These are phyloP conservation scores for Penicillium fimorum DNA, from an alignment of 495 filamentous ascomycete genomes.

Conservation along the genomic window DNA sequence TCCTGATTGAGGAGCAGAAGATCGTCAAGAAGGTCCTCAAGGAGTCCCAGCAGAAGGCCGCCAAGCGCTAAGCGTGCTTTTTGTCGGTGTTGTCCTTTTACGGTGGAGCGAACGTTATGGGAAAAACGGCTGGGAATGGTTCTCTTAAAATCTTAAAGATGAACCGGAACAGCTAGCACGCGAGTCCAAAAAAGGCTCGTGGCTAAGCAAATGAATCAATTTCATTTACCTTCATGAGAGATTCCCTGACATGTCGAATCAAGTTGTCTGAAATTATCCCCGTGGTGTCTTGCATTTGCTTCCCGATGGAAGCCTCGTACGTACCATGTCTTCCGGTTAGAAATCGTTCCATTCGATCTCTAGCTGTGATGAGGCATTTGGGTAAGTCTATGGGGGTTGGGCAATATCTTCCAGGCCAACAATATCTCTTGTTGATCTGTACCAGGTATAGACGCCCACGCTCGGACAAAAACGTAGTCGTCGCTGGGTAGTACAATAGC, in stretches of 20 bases:
- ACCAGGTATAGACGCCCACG: not conserved
- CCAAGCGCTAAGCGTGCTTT: slow-evolving; percentile 50
- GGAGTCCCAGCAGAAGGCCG: slow-evolving; percentile 80
- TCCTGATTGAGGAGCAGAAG: slow-evolving; percentile 99
- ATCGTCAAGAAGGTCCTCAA: slow-evolving; percentile 99
- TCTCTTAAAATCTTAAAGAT: slow-evolving; percentile 36
- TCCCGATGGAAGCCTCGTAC: slow-evolving; percentile 1
- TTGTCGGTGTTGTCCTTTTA: slow-evolving; percentile 45
- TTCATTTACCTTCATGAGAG: slow-evolving; percentile 34
- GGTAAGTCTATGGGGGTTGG: not conserved
- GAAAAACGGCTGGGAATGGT: slow-evolving; percentile 39
- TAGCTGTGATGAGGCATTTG: not conserved
- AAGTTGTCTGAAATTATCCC: slow-evolving; percentile 12
- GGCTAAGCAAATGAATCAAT: slow-evolving; percentile 38
- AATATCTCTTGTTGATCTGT: not conserved
- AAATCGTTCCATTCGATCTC: not conserved
- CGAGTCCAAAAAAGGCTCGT: slow-evolving; percentile 22
- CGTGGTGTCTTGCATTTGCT: not conserved
- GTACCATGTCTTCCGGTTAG: not conserved
- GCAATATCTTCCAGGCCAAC: not conserved
- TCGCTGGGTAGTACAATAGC: not conserved
- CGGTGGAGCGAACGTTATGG: slow-evolving; percentile 42
- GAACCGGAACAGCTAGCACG: slow-evolving; percentile 36
- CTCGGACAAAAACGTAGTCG: not conserved
- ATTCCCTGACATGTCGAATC: slow-evolving; percentile 23